Evolutionary conservation across 192 early-diverging fungal genomes (phyloP), one percentile per base, ranked within the genome.

Genomic region (Irineochytrium annulatum): DNA sequence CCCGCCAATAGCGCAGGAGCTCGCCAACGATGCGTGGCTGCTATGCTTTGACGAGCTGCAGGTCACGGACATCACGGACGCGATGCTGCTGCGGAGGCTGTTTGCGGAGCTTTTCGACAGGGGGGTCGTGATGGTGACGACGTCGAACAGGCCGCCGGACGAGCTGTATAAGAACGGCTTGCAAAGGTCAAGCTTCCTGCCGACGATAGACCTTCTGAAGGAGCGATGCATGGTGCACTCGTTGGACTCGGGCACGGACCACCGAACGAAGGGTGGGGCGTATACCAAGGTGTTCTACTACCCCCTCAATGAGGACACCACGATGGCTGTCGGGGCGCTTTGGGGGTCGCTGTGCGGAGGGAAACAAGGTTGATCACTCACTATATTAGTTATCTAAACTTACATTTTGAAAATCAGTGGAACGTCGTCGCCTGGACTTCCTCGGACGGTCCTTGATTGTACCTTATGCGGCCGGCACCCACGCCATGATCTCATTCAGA

Each of bases 31-130:
- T 26, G 86, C 91, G 3, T 85, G 88, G 68, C 81, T 98, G 1
- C 72, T 98, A 3, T 98, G 96, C 67, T 91, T 98, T 76, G 95
- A 98, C 60, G 95, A 98, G 68, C 88, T 98, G 51, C 91, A 93
- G 63, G 96, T 98, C 4, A 98, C 96, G 1, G 92, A 98, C 67
- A 97, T 98, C 59, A 91, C 90, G 2, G 96, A 98, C 68, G 95
- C 95, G 55, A 95, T 95, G 95, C 85, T 95, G 31, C 60, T 95
- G 45, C 76, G 93, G 39, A 82, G 84, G 3, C 72, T 96, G 27
- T 83, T 94, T 57, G 77, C 80, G 1, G 89, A 93, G 67, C 72
- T 98, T 29, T 92, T 95, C 56, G 70, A 78, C 3, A 65, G 85
- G 32, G 93, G 93, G 31, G 89, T 97, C 0, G 88, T 98, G 0